A percentile compares a stretch with the other conserved stretches of the same genome.
These are phyloP conservation scores for Wallacemonas rigidus DNA, from an alignment of 208 protist genomes.

Conservation along the genomic window DNA sequence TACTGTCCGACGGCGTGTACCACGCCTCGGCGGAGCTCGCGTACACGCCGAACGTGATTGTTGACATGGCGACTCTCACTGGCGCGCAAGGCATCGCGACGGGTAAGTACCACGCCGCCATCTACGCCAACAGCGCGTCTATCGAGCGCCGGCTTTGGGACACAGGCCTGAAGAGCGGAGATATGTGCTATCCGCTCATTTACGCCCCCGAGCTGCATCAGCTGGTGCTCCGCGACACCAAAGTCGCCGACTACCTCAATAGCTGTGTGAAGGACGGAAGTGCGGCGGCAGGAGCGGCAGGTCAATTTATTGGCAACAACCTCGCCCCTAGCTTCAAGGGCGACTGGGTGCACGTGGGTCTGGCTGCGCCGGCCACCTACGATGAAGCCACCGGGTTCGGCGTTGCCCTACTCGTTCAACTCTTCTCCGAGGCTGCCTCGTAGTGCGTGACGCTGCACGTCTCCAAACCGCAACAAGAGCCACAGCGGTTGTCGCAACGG, in stretches of 20 bases:
- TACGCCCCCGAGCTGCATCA: conserved; percentile 67
- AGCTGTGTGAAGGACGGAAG: conserved; percentile 41
- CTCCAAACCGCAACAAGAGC: too few relatives aligned
- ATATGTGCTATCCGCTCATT: conserved; percentile 64
- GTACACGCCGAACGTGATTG: conserved; percentile 54
- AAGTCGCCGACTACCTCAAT: conserved; percentile 57
- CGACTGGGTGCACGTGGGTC: conserved; percentile 59
- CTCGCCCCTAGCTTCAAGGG: conserved; percentile 40
- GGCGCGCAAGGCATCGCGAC: conserved; percentile 72
- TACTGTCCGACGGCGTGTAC: conserved; percentile 71
- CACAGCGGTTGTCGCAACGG: too few relatives aligned
- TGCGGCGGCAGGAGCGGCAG: conserved; percentile 51
- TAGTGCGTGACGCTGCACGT: background rate
- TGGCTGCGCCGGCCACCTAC: conserved; percentile 41
- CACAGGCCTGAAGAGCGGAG: conserved; percentile 41
- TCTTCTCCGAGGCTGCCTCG: conserved; percentile 24
- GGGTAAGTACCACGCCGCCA: conserved; percentile 47
- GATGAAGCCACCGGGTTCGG: conserved; percentile 50
- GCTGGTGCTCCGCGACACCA: conserved; percentile 36
- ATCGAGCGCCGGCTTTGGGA: conserved; percentile 36
- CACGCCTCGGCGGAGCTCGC: conserved; percentile 54
- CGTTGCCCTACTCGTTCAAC: conserved; percentile 41
- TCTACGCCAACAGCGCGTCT: conserved; percentile 52
- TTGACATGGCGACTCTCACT: conserved; percentile 82
- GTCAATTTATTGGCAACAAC: conserved; percentile 55